A percentile compares a stretch with the other conserved stretches of the same genome.
These are phyloP conservation scores for Tardiomyces blankii DNA, from an alignment of 1,139 yeast genomes.

Conservation along the genomic window DNA sequence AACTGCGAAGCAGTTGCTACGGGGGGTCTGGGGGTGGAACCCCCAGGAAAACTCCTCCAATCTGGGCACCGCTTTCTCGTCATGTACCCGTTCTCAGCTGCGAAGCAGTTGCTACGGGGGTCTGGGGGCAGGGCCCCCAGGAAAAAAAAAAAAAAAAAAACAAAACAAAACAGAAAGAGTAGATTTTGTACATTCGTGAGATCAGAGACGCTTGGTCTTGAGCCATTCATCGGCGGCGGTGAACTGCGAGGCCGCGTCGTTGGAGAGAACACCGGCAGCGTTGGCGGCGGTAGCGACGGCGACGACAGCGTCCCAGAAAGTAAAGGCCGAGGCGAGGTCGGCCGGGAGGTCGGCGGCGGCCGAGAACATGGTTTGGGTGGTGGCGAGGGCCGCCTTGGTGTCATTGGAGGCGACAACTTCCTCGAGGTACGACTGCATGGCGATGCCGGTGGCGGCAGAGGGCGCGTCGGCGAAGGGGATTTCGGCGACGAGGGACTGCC, in stretches of 20 bases:
- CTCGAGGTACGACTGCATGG: conserved; percentile 28
- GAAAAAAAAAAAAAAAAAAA: no score
- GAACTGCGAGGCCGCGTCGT: conserved; percentile 28
- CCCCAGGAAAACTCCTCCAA: no score
- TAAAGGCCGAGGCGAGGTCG: conserved; percentile 36
- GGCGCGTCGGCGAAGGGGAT: conserved; percentile 52
- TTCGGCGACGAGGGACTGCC: conserved; percentile 46
- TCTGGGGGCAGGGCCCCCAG: no score
- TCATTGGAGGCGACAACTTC: conserved; percentile 9
- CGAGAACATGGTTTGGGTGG: background rate
- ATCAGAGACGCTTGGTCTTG: conserved; percentile 8
- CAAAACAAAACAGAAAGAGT: no score
- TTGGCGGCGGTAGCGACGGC: conserved; percentile 24
- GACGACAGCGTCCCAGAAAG: conserved; percentile 28
- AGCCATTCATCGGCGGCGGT: conserved; percentile 36
- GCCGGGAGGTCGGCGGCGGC: conserved; percentile 24
- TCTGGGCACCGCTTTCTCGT: no score
- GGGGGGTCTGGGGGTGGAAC: no score
- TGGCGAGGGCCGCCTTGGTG: background rate
- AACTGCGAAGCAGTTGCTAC: no score
- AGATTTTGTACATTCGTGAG: background rate
- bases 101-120: no score
- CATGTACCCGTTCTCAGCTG: no score
- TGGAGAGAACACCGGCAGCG: conserved; percentile 27
- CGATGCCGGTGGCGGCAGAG: conserved; percentile 29